Percentiles rank a stretch among this genome's conserved stretches.
phyloP scores from a whole-genome alignment of 768 basidiomycete species.

The Rhizopogon vesiculosus region DNA sequence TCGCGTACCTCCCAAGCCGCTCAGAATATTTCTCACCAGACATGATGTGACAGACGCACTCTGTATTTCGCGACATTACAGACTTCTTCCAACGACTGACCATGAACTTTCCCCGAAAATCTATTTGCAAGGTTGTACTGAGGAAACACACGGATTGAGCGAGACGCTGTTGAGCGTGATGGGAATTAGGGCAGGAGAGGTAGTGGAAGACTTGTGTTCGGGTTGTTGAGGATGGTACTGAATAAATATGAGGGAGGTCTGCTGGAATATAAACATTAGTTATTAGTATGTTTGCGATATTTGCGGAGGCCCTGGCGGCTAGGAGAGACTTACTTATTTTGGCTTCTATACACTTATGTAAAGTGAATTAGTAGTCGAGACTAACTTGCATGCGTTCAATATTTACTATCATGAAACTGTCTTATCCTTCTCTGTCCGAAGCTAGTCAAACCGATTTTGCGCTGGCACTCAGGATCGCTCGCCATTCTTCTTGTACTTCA shows the following conservation, averaged over 20 bases:
- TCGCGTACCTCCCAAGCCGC: conserved; percentile 11
- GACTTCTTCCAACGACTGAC: conserved; percentile 26
- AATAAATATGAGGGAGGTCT: not conserved
- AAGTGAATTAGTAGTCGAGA: too few relatives aligned
- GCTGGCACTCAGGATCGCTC: conserved; percentile 72
- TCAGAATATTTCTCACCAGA: conserved; percentile 17
- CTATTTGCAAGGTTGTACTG: conserved; percentile 33
- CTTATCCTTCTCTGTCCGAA: conserved; percentile 62
- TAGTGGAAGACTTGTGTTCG: conserved; percentile 32
- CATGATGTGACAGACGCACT: conserved; percentile 3
- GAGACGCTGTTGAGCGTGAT: conserved; percentile 45
- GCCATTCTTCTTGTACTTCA: conserved; percentile 66
- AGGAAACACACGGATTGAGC: conserved; percentile 34
- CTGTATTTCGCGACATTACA: conserved; percentile 38
- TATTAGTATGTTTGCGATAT: too few relatives aligned
- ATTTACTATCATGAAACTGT: conserved; percentile 45
- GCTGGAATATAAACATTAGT: too few relatives aligned
- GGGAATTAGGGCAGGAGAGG: conserved; percentile 40
- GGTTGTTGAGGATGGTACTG: not conserved
- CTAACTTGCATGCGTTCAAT: not conserved
- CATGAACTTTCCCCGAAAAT: conserved; percentile 14
- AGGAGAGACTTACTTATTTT: too few relatives aligned
- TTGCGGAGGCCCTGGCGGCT: too few relatives aligned
- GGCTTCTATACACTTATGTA: too few relatives aligned
- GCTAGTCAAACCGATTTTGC: conserved; percentile 44